A percentile compares a stretch with the other conserved stretches of the same genome.
Conservation (phyloP, 73 alveolate genomes). For the Blepharisma stoltei region DNA sequence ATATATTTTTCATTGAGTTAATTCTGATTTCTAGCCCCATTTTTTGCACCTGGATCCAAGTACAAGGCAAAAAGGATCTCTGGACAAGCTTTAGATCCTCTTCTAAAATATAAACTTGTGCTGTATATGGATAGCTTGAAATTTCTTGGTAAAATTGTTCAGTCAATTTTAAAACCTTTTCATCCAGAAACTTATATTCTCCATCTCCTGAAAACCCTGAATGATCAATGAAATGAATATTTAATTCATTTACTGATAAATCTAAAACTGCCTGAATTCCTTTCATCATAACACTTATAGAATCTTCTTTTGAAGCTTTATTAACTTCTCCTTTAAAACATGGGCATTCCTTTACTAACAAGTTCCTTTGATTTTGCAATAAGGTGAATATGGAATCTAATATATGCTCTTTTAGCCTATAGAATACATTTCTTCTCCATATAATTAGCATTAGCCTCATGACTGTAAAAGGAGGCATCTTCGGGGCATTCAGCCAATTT, state of each 20-base stretch:
- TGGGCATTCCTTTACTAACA: too few relatives aligned
- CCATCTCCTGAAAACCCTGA: neutral
- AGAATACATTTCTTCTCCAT: conserved; percentile 19
- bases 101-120: neutral
- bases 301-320: too few relatives aligned
- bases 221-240: conserved; percentile 9
- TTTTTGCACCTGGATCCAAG: neutral
- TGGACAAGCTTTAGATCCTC: neutral
- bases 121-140: neutral
- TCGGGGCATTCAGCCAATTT: neutral
- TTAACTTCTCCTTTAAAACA: too few relatives aligned
- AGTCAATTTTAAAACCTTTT: neutral
- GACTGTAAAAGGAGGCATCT: conserved; percentile 13
- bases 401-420: neutral
- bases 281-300: neutral
- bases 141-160: conserved; percentile 13
- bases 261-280: neutral
- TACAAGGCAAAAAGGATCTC: neutral
- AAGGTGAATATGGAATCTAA: neutral
- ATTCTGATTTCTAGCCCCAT: neutral
- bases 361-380: neutral
- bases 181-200: neutral
- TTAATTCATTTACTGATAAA: neutral
- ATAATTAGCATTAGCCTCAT: conserved; percentile 5
- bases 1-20: neutral